Conservation (phyloP, 139 green algal species). For the Chlamydomonas incerta region DNA sequence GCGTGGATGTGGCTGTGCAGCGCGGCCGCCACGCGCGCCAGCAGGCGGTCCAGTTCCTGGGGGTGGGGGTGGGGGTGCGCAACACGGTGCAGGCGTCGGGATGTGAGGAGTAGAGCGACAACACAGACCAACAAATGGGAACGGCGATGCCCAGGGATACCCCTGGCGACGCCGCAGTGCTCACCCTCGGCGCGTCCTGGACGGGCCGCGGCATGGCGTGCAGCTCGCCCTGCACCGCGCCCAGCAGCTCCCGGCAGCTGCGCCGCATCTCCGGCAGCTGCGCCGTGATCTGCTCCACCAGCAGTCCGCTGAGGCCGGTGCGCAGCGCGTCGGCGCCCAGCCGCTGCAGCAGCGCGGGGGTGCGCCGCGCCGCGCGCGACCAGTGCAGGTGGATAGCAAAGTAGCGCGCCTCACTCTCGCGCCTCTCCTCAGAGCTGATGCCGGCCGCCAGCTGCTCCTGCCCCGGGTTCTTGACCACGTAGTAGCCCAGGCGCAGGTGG, state of each 20-base stretch:
- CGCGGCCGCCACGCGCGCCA: not conserved
- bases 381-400: conserved; percentile 20
- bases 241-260: not conserved
- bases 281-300: not conserved
- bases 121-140: too few relatives aligned
- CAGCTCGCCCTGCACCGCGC: not conserved
- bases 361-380: not conserved
- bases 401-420: not conserved
- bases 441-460: conserved; percentile 23
- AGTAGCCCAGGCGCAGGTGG: conserved; percentile 35
- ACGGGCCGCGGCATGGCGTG: not conserved
- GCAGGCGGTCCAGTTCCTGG: not conserved
- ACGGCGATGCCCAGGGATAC: too few relatives aligned
- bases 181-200: too few relatives aligned
- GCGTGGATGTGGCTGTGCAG: not conserved
- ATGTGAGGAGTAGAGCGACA: too few relatives aligned
- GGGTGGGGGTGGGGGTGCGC: too few relatives aligned
- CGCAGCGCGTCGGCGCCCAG: conserved; percentile 28
- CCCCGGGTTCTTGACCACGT: conserved; percentile 33
- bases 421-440: conserved; percentile 9
- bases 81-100: too few relatives aligned
- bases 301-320: not conserved
- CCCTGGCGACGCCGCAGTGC: too few relatives aligned
- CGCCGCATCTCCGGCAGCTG: not conserved
- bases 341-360: not conserved